Percentiles rank a stretch among this genome's conserved stretches.
phyloP scores from a whole-genome alignment of 306 rosid genomes.

The Vigna trinervia region DNA sequence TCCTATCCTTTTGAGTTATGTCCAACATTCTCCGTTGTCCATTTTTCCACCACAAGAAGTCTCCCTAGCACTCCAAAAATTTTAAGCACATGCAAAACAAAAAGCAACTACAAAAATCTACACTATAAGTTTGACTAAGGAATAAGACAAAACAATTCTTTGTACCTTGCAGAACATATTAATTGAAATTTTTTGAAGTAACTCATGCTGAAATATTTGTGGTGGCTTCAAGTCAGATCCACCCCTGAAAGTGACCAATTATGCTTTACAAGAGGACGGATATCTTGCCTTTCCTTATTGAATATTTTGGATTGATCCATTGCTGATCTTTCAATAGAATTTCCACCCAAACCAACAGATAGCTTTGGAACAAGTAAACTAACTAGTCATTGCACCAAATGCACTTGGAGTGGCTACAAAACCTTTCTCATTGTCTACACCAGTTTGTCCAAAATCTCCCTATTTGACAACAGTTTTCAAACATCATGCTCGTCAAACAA shows the following conservation, averaged over 20 bases:
- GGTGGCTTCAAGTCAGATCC: conserved; percentile 67
- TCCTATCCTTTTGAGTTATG: conserved; percentile 9
- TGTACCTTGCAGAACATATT: conserved; percentile 59
- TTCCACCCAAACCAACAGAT: conserved; percentile 83
- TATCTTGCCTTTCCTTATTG: conserved; percentile 78
- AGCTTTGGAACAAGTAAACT: conserved; percentile 97
- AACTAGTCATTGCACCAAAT: conserved; percentile 86
- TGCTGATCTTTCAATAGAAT: conserved; percentile 71
- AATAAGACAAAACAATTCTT: conserved; percentile 21
- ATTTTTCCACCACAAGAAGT: conserved; percentile 15
- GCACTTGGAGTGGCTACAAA: conserved; percentile 77
- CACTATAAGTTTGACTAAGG: not conserved
- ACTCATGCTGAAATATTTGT: conserved; percentile 94
- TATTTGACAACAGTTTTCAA: conserved; percentile 45
- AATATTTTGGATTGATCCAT: conserved; percentile 71
- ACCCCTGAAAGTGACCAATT: conserved; percentile 91
- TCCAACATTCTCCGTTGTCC: conserved; percentile 4
- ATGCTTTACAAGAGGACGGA: conserved; percentile 88
- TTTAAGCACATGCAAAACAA: not conserved
- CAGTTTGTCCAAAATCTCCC: conserved; percentile 88
- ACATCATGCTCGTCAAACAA: no score
- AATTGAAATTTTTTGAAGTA: conserved; percentile 91
- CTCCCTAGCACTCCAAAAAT: not conserved
- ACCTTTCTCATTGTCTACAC: conserved; percentile 69
- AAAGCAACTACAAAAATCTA: conserved; percentile 32